A percentile compares a stretch with the other conserved stretches of the same genome.
Evolutionary conservation across 805 yeast species (phyloP).

Genomic region (Candida ovalis): DNA sequence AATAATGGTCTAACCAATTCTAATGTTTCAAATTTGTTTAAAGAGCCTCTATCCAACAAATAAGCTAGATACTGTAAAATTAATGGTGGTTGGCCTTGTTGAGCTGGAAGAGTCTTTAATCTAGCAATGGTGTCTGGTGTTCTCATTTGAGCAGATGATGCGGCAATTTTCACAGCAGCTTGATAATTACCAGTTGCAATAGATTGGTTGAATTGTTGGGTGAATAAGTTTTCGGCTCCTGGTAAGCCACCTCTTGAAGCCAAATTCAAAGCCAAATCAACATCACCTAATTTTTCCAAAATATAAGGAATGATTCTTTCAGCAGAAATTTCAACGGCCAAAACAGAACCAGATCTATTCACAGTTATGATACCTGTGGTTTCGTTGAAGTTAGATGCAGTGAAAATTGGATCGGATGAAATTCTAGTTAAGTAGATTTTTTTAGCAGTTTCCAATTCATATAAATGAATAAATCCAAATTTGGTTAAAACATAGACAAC

Average conservation of each 20-base stretch:
- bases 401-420: slow-evolving; percentile 92
- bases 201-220: slow-evolving; percentile 85
- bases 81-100: slow-evolving; percentile 94
- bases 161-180: slow-evolving; percentile 95
- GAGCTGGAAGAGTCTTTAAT: slow-evolving; percentile 83
- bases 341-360: slow-evolving; percentile 92
- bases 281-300: slow-evolving; percentile 79
- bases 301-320: slow-evolving; percentile 87
- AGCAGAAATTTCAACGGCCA: slow-evolving; percentile 84
- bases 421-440: slow-evolving; percentile 94
- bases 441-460: slow-evolving; percentile 89
- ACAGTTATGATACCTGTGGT: slow-evolving; percentile 86
- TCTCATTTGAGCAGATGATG: slow-evolving; percentile 88
- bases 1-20: slow-evolving; percentile 94
- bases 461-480: slow-evolving; percentile 93
- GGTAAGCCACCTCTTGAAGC: slow-evolving; percentile 96
- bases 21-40: slow-evolving; percentile 88
- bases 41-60: slow-evolving; percentile 84
- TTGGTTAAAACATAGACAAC: slow-evolving; percentile 87
- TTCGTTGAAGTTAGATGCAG: slow-evolving; percentile 70
- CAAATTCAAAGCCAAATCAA: slow-evolving; percentile 77
- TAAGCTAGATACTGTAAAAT: slow-evolving; percentile 89
- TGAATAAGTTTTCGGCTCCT: slow-evolving; percentile 91
- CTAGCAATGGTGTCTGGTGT: slow-evolving; percentile 92
- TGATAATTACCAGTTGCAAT: slow-evolving; percentile 82